These are phyloP conservation scores for Psidium friedrichsthalianum DNA, from an alignment of 345 rosid species.

Conservation along the genomic window DNA sequence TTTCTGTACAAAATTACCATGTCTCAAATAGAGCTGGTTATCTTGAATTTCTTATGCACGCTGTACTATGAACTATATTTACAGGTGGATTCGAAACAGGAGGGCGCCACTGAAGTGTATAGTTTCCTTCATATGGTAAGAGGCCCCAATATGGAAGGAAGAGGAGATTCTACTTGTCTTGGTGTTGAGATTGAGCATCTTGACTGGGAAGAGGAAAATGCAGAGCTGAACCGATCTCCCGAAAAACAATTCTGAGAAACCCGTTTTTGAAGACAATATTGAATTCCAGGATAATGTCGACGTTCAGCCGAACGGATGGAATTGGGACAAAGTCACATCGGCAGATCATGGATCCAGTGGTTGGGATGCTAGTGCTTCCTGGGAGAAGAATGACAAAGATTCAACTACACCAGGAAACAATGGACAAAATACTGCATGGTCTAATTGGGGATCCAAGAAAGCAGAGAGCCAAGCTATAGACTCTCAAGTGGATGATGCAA, in stretches of 20 bases:
- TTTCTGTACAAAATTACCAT: background rate
- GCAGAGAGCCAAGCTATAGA: background rate
- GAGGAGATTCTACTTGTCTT: constrained; percentile 41
- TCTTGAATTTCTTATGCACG: background rate
- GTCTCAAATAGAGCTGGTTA: background rate
- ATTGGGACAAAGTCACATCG: constrained; percentile 29
- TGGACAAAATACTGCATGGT: background rate
- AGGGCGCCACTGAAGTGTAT: constrained; percentile 44
- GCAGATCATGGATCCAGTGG: constrained; percentile 1
- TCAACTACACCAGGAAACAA: background rate
- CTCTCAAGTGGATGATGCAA: background rate
- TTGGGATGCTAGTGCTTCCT: constrained; percentile 10
- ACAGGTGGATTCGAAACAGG: constrained; percentile 39
- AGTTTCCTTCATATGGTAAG: constrained; percentile 69
- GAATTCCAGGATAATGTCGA: constrained; percentile 11
- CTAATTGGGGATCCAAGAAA: background rate
- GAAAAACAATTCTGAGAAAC: constrained; percentile 46
- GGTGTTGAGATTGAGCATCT: constrained; percentile 66
- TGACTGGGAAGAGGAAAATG: constrained; percentile 33
- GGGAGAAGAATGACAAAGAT: background rate
- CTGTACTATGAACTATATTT: background rate
- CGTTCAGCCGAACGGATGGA: constrained; percentile 10
- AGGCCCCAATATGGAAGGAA: constrained; percentile 20
- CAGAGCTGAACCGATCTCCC: constrained; percentile 67
- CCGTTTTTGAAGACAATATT: constrained; percentile 51